Percentiles rank a stretch among this genome's conserved stretches.
phyloP scores from a whole-genome alignment of 352 stramenopile genomes.

The Pythium phragmitis region DNA sequence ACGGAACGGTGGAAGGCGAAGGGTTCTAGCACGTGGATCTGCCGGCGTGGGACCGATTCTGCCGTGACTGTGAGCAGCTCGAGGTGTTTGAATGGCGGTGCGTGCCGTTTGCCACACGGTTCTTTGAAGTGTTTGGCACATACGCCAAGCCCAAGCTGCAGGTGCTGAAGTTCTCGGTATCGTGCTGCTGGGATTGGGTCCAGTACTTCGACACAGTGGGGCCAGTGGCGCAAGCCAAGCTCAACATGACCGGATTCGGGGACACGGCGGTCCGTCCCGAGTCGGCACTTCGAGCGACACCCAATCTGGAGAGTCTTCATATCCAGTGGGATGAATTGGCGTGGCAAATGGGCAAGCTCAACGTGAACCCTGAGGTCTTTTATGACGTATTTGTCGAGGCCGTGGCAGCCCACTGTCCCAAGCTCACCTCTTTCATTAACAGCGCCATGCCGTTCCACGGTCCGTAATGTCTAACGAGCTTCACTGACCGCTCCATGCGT shows the following conservation, averaged over 20 bases:
- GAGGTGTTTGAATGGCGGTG: background rate
- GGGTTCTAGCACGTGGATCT: background rate
- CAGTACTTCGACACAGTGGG: background rate
- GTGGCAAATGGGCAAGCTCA: background rate
- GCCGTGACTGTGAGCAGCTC: background rate
- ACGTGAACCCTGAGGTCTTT: conserved; percentile 1
- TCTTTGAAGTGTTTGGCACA: background rate
- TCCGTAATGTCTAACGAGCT: background rate
- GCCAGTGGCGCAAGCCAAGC: background rate
- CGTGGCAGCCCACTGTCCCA: background rate
- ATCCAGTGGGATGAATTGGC: background rate
- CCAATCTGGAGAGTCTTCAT: background rate
- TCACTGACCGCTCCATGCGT: conserved; percentile 8
- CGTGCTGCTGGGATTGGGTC: conserved; percentile 1
- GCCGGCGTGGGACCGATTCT: background rate
- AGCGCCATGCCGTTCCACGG: background rate
- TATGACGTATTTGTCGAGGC: conserved; percentile 2
- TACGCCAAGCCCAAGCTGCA: background rate
- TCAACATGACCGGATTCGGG: background rate
- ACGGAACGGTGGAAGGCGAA: background rate
- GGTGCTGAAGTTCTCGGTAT: background rate
- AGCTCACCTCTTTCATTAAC: background rate
- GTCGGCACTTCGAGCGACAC: background rate
- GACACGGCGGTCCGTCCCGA: background rate
- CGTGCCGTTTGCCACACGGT: background rate